Conservation (phyloP, 371 early-diverging fungal genomes). For the Actinomortierella ambigua region DNA sequence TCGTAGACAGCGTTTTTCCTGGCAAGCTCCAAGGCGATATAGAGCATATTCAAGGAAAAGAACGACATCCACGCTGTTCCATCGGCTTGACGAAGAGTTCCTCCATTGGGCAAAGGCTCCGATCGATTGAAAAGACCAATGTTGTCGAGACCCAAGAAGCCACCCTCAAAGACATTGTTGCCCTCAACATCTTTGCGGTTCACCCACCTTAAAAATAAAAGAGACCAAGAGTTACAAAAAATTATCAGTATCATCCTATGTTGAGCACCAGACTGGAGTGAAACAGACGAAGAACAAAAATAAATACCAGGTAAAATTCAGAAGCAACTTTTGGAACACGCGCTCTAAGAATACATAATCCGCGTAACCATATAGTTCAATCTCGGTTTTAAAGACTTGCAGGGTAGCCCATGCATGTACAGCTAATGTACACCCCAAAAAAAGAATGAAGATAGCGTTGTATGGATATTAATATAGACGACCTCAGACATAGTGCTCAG, state of each 20-base stretch:
- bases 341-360: constrained; percentile 53
- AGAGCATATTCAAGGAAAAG: constrained; percentile 38
- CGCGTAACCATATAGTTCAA: constrained; percentile 24
- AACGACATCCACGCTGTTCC: constrained; percentile 56
- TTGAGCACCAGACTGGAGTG: no score
- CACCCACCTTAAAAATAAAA: constrained; percentile 45
- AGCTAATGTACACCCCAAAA: constrained; percentile 15
- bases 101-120: constrained; percentile 50
- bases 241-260: no score
- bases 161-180: constrained; percentile 53
- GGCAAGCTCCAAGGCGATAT: constrained; percentile 40
- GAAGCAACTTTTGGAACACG: constrained; percentile 54
- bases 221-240: not conserved
- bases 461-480: no score
- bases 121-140: constrained; percentile 56
- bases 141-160: constrained; percentile 54
- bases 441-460: not conserved
- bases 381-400: constrained; percentile 50
- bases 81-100: constrained; percentile 50
- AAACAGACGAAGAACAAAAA: not conserved
- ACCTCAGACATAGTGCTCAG: no score
- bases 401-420: constrained; percentile 56
- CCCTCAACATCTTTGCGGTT: constrained; percentile 53
- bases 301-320: constrained; percentile 53
- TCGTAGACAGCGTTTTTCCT: constrained; percentile 34